These are phyloP conservation scores for Triglochin maritima DNA, from an alignment of 106 monocot species.

Conservation along the genomic window DNA sequence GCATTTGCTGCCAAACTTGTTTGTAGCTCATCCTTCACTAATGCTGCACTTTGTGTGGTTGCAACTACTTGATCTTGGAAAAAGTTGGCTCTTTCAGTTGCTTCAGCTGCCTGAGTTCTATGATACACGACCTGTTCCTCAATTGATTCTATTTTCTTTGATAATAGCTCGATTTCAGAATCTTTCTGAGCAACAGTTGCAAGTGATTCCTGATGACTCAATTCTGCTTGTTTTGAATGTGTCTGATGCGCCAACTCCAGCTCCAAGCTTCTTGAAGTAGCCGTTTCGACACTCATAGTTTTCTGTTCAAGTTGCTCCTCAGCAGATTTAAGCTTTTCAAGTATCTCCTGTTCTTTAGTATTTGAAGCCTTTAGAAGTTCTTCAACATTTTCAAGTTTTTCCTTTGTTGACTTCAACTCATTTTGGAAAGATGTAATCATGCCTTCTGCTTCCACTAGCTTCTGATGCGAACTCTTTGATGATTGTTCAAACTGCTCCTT, in stretches of 20 bases:
- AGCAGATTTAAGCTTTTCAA: conserved; percentile 34
- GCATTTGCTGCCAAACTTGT: conserved; percentile 24
- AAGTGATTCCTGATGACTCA: conserved; percentile 38
- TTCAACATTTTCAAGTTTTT: conserved; percentile 31
- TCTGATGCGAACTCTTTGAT: conserved; percentile 1
- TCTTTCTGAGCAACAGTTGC: conserved; percentile 46
- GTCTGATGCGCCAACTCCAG: conserved; percentile 36
- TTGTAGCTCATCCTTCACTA: conserved; percentile 46
- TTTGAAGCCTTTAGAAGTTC: conserved; percentile 34
- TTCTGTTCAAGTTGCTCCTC: conserved; percentile 57
- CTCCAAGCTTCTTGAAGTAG: conserved; percentile 41
- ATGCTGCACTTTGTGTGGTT: conserved; percentile 35
- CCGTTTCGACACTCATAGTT: conserved; percentile 29
- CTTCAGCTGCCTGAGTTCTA: conserved; percentile 20
- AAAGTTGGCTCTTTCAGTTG: conserved; percentile 25
- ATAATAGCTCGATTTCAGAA: conserved; percentile 37
- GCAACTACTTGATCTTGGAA: conserved; percentile 26
- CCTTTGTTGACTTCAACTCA: conserved; percentile 11
- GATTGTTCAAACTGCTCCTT: conserved; percentile 14
- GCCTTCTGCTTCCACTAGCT: conserved; percentile 14
- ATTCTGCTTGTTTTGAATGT: conserved; percentile 38
- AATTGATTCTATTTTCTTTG: conserved; percentile 25
- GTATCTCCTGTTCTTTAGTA: conserved; percentile 39
- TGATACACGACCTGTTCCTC: conserved; percentile 31
- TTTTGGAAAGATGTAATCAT: conserved; percentile 2